Evolutionary conservation across 2,329 filamentous ascomycete species (phyloP).

Genomic region (Dothistroma pini): DNA sequence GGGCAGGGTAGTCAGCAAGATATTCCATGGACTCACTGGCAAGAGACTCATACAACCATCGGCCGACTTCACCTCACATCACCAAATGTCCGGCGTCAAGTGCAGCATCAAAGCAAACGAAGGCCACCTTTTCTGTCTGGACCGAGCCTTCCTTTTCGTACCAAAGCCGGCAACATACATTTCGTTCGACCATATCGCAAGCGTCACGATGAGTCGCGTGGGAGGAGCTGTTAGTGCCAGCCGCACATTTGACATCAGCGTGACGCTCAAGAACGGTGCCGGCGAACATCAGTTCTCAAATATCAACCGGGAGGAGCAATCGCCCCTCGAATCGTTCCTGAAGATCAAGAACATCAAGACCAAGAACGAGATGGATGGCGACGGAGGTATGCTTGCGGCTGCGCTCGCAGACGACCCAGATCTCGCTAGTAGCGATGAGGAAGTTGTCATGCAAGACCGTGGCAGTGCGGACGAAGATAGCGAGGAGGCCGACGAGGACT

Average conservation of each 20-base stretch:
- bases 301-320: conserved; percentile 97
- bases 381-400: conserved; percentile 68
- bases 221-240: conserved; percentile 90
- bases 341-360: conserved; percentile 90
- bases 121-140: conserved; percentile 92
- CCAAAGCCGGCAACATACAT: conserved; percentile 98
- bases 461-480: conserved; percentile 95
- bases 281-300: conserved; percentile 97
- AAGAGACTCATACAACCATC: conserved; percentile 95
- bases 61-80: conserved; percentile 91
- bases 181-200: conserved; percentile 85
- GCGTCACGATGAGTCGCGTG: conserved; percentile 92
- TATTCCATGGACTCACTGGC: conserved; percentile 89
- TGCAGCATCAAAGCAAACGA: conserved; percentile 99
- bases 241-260: conserved; percentile 95
- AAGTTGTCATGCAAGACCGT: conserved; percentile 71
- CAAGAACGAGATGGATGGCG: conserved; percentile 98
- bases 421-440: conserved; percentile 80
- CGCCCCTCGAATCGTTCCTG: conserved; percentile 96
- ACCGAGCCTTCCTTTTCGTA: conserved; percentile 99
- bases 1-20: conserved; percentile 88
- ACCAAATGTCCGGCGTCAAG: conserved; percentile 92
- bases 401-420: conserved; percentile 74
- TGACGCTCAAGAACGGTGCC: conserved; percentile 80
- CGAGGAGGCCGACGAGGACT: conserved; percentile 94